Evolutionary conservation across 2,329 filamentous ascomycete species (phyloP).

Genomic region (Diaporthe eres): DNA sequence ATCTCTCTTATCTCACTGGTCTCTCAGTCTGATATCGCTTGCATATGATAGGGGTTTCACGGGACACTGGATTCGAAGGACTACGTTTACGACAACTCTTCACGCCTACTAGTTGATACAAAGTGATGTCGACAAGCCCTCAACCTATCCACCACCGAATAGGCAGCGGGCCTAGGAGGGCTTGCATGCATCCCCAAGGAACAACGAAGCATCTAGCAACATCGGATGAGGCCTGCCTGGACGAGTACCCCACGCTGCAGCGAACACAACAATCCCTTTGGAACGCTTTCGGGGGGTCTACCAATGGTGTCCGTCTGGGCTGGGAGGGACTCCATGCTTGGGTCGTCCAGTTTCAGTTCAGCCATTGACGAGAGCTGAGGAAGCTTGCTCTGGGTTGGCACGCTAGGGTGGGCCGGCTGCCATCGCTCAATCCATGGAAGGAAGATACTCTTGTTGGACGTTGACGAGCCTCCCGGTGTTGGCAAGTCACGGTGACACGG

Average conservation of each 20-base stretch:
- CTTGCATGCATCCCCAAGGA: neutral
- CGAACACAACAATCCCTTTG: neutral
- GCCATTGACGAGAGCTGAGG: neutral
- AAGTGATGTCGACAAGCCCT: neutral
- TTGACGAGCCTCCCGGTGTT: neutral
- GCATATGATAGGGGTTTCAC: neutral
- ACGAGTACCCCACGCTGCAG: neutral
- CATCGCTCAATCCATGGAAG: neutral
- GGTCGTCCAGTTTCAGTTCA: neutral
- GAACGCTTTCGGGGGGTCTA: too few relatives aligned
- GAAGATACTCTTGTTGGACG: neutral
- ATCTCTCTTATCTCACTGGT: neutral
- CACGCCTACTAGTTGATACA: neutral
- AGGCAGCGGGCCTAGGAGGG: neutral
- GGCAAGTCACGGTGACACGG: neutral
- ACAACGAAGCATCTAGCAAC: neutral
- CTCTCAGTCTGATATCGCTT: neutral
- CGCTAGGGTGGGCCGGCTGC: neutral
- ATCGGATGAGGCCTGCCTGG: constrained; percentile 6
- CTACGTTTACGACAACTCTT: neutral
- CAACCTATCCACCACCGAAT: neutral
- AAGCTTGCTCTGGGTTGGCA: neutral
- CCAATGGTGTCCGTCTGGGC: neutral
- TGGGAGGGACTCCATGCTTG: too few relatives aligned
- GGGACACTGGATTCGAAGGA: neutral